A percentile compares a stretch with the other conserved stretches of the same genome.
These are phyloP conservation scores for Pterocarpus macrocarpus DNA, from an alignment of 306 rosid species.

Conservation along the genomic window DNA sequence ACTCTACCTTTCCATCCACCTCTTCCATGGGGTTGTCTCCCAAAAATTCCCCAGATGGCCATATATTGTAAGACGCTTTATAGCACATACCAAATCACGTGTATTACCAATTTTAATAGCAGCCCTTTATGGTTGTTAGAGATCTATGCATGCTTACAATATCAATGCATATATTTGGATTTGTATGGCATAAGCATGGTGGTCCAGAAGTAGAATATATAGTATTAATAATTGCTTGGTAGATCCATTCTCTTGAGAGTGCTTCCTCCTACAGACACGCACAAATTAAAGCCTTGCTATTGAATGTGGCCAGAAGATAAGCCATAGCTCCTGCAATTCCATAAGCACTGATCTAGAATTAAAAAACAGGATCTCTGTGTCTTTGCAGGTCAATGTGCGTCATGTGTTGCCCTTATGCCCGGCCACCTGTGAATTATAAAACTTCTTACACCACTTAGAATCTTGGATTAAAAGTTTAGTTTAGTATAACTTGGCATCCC, in stretches of 20 bases:
- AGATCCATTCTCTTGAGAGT: constrained; percentile 36
- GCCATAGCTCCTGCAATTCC: constrained; percentile 41
- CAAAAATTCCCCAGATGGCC: constrained; percentile 52
- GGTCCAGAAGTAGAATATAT: constrained; percentile 47
- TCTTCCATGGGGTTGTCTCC: constrained; percentile 50
- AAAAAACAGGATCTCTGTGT: constrained; percentile 44
- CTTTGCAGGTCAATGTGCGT: constrained; percentile 41
- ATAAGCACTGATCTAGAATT: constrained; percentile 36
- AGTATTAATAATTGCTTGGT: constrained; percentile 44
- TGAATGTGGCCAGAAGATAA: constrained; percentile 43
- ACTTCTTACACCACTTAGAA: constrained; percentile 8
- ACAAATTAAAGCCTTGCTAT: constrained; percentile 8
- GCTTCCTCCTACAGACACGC: constrained; percentile 32
- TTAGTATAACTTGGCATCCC: constrained; percentile 5
- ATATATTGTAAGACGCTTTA: constrained; percentile 35
- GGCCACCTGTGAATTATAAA: constrained; percentile 41
- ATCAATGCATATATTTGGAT: constrained; percentile 39
- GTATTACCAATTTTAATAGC: constrained; percentile 43
- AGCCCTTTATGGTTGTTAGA: constrained; percentile 44
- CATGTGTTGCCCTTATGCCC: constrained; percentile 48
- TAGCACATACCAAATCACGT: constrained; percentile 51
- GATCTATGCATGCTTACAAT: constrained; percentile 25
- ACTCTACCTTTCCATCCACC: constrained; percentile 50
- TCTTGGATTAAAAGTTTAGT: constrained; percentile 29
- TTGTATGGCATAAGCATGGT: constrained; percentile 42